These are phyloP conservation scores for Dactylellina drechsleri DNA, from an alignment of 2,329 filamentous ascomycete genomes.

Conservation along the genomic window DNA sequence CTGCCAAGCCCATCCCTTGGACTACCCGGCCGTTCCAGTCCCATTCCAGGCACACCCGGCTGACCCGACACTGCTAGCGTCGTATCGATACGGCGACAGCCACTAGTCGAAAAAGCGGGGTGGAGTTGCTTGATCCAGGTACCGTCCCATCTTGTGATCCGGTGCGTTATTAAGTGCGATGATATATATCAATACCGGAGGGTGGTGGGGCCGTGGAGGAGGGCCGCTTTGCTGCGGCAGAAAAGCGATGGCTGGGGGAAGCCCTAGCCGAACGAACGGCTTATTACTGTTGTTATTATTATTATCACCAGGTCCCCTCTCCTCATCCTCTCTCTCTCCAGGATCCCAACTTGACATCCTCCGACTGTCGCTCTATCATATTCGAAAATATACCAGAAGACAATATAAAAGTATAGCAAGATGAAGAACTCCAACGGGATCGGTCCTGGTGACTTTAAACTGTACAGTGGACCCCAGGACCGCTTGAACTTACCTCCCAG, in stretches of 20 bases:
- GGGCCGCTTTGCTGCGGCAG: slow-evolving; percentile 16
- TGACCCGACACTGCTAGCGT: no score
- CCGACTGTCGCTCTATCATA: not conserved
- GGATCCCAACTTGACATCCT: slow-evolving; percentile 1
- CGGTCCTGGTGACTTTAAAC: slow-evolving; percentile 36
- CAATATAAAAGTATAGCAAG: not conserved
- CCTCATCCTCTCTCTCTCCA: slow-evolving; percentile 5
- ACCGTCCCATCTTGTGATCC: no score
- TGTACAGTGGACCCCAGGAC: slow-evolving; percentile 28
- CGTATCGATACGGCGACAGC: no score
- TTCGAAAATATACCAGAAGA: slow-evolving; percentile 4
- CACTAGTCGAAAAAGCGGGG: no score
- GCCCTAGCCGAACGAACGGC: slow-evolving; percentile 5
- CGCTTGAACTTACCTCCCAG: slow-evolving; percentile 26
- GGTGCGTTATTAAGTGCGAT: no score
- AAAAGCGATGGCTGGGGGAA: slow-evolving; percentile 50
- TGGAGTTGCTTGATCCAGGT: no score
- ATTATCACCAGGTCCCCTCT: slow-evolving; percentile 5
- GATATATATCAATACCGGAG: not conserved
- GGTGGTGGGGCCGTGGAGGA: slow-evolving; percentile 15
- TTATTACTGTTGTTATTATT: slow-evolving; percentile 9
- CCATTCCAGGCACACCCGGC: no score
- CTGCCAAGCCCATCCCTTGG: no score
- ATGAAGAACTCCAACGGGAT: slow-evolving; percentile 23
- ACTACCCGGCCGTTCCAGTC: no score